Evolutionary conservation across 352 stramenopile genomes (phyloP).

Genomic region (Phytophthora sp.): DNA sequence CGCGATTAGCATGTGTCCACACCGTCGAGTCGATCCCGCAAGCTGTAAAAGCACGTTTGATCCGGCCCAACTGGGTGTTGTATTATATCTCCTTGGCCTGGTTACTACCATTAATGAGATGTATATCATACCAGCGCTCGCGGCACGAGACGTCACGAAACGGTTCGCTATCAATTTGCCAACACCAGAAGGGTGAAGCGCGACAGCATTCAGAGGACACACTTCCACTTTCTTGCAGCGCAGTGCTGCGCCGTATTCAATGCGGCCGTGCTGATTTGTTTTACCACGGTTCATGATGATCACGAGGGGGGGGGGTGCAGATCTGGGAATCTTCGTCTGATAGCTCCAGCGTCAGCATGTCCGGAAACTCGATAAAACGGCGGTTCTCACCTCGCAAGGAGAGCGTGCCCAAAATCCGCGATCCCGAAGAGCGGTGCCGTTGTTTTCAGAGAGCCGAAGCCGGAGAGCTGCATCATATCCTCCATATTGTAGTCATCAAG

Average conservation of each 20-base stretch:
- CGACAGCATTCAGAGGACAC: constrained; percentile 8
- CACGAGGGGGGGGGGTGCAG: background rate
- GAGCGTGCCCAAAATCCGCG: background rate
- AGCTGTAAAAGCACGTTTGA: constrained; percentile 1
- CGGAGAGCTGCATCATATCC: background rate
- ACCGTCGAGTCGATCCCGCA: constrained; percentile 6
- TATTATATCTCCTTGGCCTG: background rate
- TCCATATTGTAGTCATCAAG: background rate
- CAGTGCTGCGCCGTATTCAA: constrained; percentile 1
- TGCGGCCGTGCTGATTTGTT: background rate
- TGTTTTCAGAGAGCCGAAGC: background rate
- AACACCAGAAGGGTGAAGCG: background rate
- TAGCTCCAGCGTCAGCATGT: background rate
- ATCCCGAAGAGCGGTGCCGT: background rate
- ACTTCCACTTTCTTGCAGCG: background rate
- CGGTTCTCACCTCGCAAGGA: background rate
- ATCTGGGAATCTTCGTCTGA: background rate
- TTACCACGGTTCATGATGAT: background rate
- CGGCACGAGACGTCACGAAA: background rate
- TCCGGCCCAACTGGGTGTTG: constrained; percentile 6
- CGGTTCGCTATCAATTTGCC: background rate
- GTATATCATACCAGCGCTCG: constrained; percentile 5
- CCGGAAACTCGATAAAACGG: background rate
- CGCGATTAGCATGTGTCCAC: constrained; percentile 8
- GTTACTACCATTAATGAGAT: background rate